phyloP scores from a whole-genome alignment of 768 basidiomycete genomes.

The Thelephora ganbajun region DNA sequence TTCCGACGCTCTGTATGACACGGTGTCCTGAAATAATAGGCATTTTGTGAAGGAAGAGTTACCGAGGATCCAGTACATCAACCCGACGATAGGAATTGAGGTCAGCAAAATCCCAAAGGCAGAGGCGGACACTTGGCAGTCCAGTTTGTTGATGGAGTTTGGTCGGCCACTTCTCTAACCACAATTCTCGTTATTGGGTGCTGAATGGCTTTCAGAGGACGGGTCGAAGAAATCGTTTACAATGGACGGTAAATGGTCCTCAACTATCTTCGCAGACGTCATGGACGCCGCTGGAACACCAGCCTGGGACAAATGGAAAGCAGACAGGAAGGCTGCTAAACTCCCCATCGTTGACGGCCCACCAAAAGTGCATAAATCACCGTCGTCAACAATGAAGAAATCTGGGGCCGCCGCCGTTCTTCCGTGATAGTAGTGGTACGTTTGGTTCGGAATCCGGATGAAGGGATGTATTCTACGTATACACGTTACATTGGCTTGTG shows the following conservation, averaged over 20 bases:
- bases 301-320: constrained; percentile 43
- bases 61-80: constrained; percentile 64
- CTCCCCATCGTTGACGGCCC: constrained; percentile 26
- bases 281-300: constrained; percentile 54
- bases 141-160: constrained; percentile 48
- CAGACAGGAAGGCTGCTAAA: constrained; percentile 29
- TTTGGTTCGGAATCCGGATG: no score
- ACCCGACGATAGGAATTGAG: constrained; percentile 49
- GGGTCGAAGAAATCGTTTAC: constrained; percentile 34
- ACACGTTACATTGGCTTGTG: no score
- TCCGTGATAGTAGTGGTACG: constrained; percentile 12
- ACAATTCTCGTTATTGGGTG: neutral
- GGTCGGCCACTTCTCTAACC: constrained; percentile 28
- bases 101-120: constrained; percentile 43
- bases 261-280: constrained; percentile 50
- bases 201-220: constrained; percentile 24
- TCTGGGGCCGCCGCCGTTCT: constrained; percentile 26
- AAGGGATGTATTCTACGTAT: no score
- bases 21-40: constrained; percentile 21
- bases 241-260: constrained; percentile 58
- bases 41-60: constrained; percentile 74
- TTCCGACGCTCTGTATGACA: neutral
- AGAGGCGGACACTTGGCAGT: constrained; percentile 39
- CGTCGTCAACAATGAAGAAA: constrained; percentile 16
- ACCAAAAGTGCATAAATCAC: constrained; percentile 6